Evolutionary conservation across 208 protist species (phyloP).

Genomic region (Sergeia podlipaevii): DNA sequence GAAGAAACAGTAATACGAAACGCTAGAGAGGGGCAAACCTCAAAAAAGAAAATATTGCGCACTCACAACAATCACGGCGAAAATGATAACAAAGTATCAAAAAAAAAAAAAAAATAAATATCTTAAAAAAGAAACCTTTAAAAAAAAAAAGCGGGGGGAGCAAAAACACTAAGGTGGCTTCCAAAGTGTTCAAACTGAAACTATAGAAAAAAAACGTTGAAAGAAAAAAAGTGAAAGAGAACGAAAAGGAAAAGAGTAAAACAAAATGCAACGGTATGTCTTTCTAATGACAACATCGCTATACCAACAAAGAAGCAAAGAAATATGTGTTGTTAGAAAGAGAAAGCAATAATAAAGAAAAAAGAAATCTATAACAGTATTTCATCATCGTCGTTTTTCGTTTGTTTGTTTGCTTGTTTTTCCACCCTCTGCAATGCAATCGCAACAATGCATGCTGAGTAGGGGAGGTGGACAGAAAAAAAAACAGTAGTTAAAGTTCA

Average conservation of each 20-base stretch:
- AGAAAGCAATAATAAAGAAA: slow-evolving; percentile 7
- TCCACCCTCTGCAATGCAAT: no score
- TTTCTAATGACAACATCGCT: neutral
- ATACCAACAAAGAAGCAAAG: slow-evolving; percentile 1
- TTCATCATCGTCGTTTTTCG: neutral
- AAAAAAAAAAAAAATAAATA: neutral
- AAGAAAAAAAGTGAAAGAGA: slow-evolving; percentile 1
- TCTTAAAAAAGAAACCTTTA: neutral
- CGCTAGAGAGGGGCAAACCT: no score
- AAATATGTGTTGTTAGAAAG: neutral
- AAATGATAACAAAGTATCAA: slow-evolving; percentile 6
- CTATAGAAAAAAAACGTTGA: neutral
- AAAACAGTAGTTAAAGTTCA: slow-evolving; percentile 35
- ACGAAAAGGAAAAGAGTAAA: neutral
- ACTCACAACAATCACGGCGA: neutral
- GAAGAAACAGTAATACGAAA: neutral
- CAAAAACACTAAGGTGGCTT: no score
- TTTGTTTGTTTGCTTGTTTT: no score
- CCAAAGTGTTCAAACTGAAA: no score
- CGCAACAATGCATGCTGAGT: no score
- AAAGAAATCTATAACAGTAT: slow-evolving; percentile 4
- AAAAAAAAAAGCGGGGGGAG: neutral
- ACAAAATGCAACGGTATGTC: neutral
- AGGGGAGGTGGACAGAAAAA: neutral
- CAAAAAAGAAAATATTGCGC: neutral